Evolutionary conservation across 768 basidiomycete species (phyloP), one percentile per base, ranked within the genome.

Genomic region (Pholiota microspora): DNA sequence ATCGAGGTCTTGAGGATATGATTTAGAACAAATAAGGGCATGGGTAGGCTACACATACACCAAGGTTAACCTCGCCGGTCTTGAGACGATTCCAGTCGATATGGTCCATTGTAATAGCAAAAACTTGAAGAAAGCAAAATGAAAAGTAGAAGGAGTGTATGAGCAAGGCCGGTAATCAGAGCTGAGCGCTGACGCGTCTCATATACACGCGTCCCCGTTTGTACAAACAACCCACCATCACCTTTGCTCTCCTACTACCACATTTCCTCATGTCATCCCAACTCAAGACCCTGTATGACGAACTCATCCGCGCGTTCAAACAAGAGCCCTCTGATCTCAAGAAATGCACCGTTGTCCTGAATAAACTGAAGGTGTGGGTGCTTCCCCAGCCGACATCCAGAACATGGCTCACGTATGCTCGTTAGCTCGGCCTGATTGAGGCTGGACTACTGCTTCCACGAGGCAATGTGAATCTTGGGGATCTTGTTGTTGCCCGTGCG

Each of bases 31-130:
- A 38, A 31, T n/a, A 32, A 25, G 21, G 45, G 55, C 47, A 38
- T 24, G 28, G 52, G 16, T 32, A 10, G 15, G 32, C 13, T 53
- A 10, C 34, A 81, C 92, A 65, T 73, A 96, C 94, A 60, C 94
- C 94, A 64, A 98, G 86, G 80, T 98, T 94, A 68, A 98, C 90
- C 79, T 98, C 96, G 63, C 96, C 95, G 42, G 80, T 76, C 77
- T 98, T 98, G 72, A 98, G 85, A 62, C 82, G 86, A 65, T 89
- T 78, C 66, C 94, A 86, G 68, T 95, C 93, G 67, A 92, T 85
- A 65, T 75, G 77, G 62, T 84, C 80, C 79, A 83, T 83, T 31
- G 29, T 12, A 62, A 66, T 74, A 63, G 61, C 64, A 60, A 59
- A 59, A 54, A 45, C 34, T 52, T 57, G 57, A 47, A 51, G 45